phyloP scores from a whole-genome alignment of 805 yeast genomes.

The Jamesozyma piceae region DNA sequence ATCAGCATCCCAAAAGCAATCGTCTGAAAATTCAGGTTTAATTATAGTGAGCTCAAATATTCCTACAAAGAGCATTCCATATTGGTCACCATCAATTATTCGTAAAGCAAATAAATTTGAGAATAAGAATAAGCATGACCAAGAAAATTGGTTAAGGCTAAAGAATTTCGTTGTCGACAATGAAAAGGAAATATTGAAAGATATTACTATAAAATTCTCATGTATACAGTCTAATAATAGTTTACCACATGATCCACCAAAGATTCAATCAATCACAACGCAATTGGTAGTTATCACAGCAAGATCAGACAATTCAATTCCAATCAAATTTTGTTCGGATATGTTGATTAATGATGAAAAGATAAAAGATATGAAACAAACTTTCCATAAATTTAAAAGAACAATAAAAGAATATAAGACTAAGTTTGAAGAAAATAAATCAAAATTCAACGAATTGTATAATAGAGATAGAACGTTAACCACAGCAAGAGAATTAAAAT shows the following conservation, averaged over 20 bases:
- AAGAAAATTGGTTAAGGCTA: slow-evolving; percentile 30
- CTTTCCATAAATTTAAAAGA: slow-evolving; percentile 14
- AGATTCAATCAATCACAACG: slow-evolving; percentile 23
- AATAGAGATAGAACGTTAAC: slow-evolving; percentile 13
- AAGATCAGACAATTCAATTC: slow-evolving; percentile 32
- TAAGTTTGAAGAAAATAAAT: slow-evolving; percentile 17
- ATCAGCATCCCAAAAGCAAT: slow-evolving; percentile 3
- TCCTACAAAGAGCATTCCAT: slow-evolving; percentile 32
- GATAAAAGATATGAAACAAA: slow-evolving; percentile 16
- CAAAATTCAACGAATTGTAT: slow-evolving; percentile 21
- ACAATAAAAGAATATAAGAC: slow-evolving; percentile 9
- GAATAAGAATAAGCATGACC: slow-evolving; percentile 28
- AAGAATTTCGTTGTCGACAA: slow-evolving; percentile 21
- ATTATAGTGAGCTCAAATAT: slow-evolving; percentile 24
- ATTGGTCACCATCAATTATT: slow-evolving; percentile 32
- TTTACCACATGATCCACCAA: slow-evolving; percentile 25
- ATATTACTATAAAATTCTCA: slow-evolving; percentile 25
- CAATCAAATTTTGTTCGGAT: slow-evolving; percentile 33
- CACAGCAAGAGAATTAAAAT: slow-evolving; percentile 19
- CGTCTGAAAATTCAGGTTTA: slow-evolving; percentile 21
- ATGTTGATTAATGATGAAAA: slow-evolving; percentile 21
- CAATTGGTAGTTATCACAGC: slow-evolving; percentile 30
- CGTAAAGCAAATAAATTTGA: slow-evolving; percentile 31
- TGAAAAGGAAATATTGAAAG: slow-evolving; percentile 21
- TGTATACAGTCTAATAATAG: slow-evolving; percentile 29